These are phyloP conservation scores for Acidomyces sp. DNA, from an alignment of 495 filamentous ascomycete genomes.

Conservation along the genomic window DNA sequence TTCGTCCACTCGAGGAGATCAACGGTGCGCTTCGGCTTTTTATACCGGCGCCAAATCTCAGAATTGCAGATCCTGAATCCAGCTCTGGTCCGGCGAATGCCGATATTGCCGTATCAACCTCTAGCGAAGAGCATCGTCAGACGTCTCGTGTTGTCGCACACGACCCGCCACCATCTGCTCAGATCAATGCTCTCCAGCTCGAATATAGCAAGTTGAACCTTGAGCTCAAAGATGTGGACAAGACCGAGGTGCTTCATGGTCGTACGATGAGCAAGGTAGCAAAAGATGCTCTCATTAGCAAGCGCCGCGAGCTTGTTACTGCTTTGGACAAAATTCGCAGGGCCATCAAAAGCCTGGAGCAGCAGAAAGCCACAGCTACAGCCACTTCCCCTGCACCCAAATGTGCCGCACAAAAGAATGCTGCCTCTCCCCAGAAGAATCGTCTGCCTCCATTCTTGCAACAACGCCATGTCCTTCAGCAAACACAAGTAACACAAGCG, in stretches of 20 bases:
- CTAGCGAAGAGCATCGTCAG: background rate
- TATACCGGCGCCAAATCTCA: slow-evolving; percentile 20
- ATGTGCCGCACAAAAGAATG: background rate
- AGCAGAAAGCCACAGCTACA: background rate
- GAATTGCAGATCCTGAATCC: slow-evolving; percentile 4
- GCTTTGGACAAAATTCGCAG: slow-evolving; percentile 21
- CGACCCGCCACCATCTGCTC: slow-evolving; percentile 9
- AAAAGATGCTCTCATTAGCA: slow-evolving; percentile 15
- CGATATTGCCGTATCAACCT: background rate
- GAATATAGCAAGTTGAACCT: slow-evolving; percentile 20
- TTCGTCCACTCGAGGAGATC: slow-evolving; percentile 17
- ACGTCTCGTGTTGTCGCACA: background rate
- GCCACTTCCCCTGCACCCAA: background rate
- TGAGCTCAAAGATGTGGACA: slow-evolving; percentile 21
- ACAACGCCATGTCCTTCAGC: slow-evolving; percentile 5
- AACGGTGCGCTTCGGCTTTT: slow-evolving; percentile 18
- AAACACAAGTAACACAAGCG: background rate
- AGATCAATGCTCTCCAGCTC: slow-evolving; percentile 20
- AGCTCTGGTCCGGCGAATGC: background rate
- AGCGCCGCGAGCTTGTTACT: slow-evolving; percentile 17
- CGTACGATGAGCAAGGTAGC: slow-evolving; percentile 13
- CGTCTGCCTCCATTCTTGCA: slow-evolving; percentile 17
- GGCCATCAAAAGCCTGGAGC: slow-evolving; percentile 19
- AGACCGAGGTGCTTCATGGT: slow-evolving; percentile 21
- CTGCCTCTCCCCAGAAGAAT: slow-evolving; percentile 6